Evolutionary conservation across 2,329 filamentous ascomycete genomes (phyloP), one percentile per base, ranked within the genome.

Genomic region (Fusarium burgessii): DNA sequence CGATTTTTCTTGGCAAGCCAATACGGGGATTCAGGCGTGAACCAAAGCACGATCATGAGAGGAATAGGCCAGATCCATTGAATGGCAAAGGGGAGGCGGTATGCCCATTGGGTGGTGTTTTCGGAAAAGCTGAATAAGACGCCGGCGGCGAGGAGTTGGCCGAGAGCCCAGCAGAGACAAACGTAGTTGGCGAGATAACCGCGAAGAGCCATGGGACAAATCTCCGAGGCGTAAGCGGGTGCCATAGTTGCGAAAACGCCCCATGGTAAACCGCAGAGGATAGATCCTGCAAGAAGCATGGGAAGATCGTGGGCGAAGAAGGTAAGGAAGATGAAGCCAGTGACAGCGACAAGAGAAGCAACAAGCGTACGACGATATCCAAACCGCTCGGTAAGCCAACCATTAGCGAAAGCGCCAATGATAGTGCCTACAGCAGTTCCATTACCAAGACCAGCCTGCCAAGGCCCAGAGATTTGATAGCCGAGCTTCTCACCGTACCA

Each of bases 351-450:
- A 84, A 86, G 18, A 70, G 81, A 38, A 87, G 85, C 68, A 3
- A 59, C 23, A 7, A 90, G 84, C 6, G 87, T 89, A 72, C 84
- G 85, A 15, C 86, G 57, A 33, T 75, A 76, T 6, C 74, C 74
- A 3, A 64, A 75, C 0, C 64, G 54, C 5, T 68, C 68, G 1
- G 71, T 73, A 5, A 69, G 70, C 70, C 66, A 72, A 0, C 74
- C 74, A 20, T 76, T 76, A 23, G 72, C 68, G 46, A 71, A 70
- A 14, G 66, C 68, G 12, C 74, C 74, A 25, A 76, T 70, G 5
- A 76, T 71, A 12, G 62, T 76, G n/a, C 74, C 71, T 52, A 52
- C 51, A 14, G 62, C 62, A 0, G 61, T 66, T 1, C 40, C 61
- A 3, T 66, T 66, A 2, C 61, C 61, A 15, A 66, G 62, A 1